A percentile compares a stretch with the other conserved stretches of the same genome.
Conservation (phyloP, 2,329 filamentous ascomycete genomes). For the Allantophomopsis lycopodina region DNA sequence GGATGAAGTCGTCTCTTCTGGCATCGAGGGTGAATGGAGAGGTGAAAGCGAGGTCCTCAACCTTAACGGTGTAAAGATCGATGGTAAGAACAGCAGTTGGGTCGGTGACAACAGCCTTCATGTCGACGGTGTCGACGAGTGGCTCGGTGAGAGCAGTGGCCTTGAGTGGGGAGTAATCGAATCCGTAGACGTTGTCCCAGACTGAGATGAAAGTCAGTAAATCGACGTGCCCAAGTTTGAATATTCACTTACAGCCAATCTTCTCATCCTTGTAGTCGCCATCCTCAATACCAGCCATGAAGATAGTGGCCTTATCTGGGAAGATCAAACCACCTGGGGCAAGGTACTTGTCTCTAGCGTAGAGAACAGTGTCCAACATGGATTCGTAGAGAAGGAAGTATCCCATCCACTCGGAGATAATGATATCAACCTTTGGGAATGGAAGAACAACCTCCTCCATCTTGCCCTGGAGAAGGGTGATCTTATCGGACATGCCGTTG, state of each 20-base stretch:
- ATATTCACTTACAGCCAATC: constrained; percentile 71
- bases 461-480: constrained; percentile 96
- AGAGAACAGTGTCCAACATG: constrained; percentile 97
- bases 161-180: constrained; percentile 92
- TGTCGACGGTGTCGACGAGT: constrained; percentile 91
- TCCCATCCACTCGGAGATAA: constrained; percentile 99
- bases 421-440: constrained; percentile 94
- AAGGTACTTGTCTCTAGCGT: constrained; percentile 88
- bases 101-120: constrained; percentile 94
- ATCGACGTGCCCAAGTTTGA: constrained; percentile 12
- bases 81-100: constrained; percentile 73
- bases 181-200: constrained; percentile 99
- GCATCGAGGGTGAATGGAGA: constrained; percentile 62
- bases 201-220: constrained; percentile 36
- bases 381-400: constrained; percentile 98
- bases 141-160: constrained; percentile 87
- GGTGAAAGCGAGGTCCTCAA: constrained; percentile 72
- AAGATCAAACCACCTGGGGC: constrained; percentile 83
- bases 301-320: constrained; percentile 97
- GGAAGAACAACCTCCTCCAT: constrained; percentile 97
- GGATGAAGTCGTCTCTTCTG: constrained; percentile 86
- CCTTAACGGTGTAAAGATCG: constrained; percentile 83
- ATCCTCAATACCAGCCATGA: constrained; percentile 92
- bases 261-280: constrained; percentile 99
- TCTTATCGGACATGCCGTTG: constrained; percentile 91